Conservation (phyloP, 2,329 filamentous ascomycete genomes). For the Verticillium klebahnii region DNA sequence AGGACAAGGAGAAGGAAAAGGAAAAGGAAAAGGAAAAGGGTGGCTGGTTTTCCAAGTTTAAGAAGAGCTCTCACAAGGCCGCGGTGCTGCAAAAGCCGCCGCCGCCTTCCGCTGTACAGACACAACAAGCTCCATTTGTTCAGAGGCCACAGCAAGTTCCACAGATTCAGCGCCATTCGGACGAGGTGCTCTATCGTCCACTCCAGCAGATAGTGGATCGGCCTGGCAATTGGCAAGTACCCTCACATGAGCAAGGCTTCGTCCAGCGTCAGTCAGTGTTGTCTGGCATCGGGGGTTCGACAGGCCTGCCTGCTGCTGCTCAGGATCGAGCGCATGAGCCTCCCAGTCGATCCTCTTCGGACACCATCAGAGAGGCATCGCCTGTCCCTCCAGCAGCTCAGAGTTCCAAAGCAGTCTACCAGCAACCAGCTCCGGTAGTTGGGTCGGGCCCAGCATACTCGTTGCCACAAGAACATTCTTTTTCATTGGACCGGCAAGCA, state of each 20-base stretch:
- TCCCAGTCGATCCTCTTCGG: neutral
- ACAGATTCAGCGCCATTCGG: neutral
- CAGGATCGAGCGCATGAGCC: neutral
- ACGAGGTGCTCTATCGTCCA: neutral
- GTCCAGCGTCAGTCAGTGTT: neutral
- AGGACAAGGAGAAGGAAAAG: slow-evolving; percentile 1
- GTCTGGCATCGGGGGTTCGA: neutral
- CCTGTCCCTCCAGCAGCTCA: neutral
- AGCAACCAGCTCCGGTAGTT: neutral
- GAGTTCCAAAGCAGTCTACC: neutral
- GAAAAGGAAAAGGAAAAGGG: slow-evolving; percentile 10
- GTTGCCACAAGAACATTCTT: neutral
- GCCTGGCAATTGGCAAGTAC: neutral
- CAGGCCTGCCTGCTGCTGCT: neutral
- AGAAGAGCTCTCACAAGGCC: slow-evolving; percentile 6
- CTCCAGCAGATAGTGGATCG: neutral
- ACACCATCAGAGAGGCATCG: neutral
- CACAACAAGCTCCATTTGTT: neutral
- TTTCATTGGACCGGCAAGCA: neutral
- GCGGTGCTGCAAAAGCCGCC: slow-evolving; percentile 7
- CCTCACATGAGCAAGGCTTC: neutral
- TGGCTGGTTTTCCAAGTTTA: slow-evolving; percentile 13
- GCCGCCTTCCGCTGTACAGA: neutral
- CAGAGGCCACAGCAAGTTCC: neutral
- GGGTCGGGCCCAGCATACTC: neutral